Conservation (phyloP, 176 grass and related monocot genomes). For the Paspalum vaginatum region DNA sequence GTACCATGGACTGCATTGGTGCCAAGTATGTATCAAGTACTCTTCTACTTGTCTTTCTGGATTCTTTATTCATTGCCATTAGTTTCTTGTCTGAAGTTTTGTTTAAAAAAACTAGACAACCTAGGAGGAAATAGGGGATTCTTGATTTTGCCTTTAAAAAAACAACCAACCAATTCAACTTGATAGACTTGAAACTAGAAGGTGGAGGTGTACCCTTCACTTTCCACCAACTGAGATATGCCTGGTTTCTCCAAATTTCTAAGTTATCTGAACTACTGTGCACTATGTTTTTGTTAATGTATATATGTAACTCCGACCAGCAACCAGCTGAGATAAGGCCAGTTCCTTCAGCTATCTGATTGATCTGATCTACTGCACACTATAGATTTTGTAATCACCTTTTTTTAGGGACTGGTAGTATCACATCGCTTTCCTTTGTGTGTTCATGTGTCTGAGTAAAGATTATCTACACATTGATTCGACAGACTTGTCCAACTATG, state of each 20-base stretch:
- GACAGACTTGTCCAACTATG: background rate
- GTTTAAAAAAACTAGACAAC: background rate
- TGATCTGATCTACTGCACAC: background rate
- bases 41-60: background rate
- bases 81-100: background rate
- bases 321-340: background rate
- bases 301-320: background rate
- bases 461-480: background rate
- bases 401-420: background rate
- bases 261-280: background rate
- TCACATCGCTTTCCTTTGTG: background rate
- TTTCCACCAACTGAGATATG: background rate
- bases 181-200: background rate
- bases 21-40: conserved; percentile 77
- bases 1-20: conserved; percentile 99
- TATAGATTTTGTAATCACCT: background rate
- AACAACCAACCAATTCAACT: background rate
- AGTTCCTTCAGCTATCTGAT: background rate
- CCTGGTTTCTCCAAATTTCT: background rate
- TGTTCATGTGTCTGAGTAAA: background rate
- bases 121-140: background rate
- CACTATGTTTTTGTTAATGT: background rate
- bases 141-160: background rate
- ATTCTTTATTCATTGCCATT: background rate
- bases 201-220: background rate